Conservation (phyloP, 2,329 filamentous ascomycete species). For the Nannizzia gypsea region DNA sequence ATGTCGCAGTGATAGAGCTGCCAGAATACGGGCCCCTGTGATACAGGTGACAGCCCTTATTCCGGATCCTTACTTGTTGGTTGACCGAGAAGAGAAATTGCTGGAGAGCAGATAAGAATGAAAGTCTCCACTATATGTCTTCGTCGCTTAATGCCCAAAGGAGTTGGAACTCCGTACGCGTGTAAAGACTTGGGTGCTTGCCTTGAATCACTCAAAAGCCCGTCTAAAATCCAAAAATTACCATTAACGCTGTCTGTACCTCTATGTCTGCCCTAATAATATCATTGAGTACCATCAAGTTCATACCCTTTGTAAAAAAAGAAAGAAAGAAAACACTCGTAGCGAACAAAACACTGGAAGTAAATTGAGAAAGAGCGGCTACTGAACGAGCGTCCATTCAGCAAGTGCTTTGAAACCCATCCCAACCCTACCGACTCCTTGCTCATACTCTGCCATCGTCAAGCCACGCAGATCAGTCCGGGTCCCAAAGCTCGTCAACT, state of each 20-base stretch:
- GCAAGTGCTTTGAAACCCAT: constrained; percentile 42
- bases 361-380: neutral
- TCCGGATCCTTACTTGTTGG: no score
- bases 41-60: no score
- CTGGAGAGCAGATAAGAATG: neutral
- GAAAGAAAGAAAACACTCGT: no score
- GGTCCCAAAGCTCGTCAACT: constrained; percentile 45
- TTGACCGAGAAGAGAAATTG: no score
- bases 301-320: neutral
- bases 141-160: neutral
- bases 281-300: neutral
- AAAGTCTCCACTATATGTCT: neutral
- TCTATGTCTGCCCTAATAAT: neutral
- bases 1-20: no score
- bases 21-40: no score
- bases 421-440: constrained; percentile 36
- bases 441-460: constrained; percentile 37
- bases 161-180: neutral
- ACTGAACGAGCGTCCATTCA: constrained; percentile 42
- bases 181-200: neutral
- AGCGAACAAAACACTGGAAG: neutral
- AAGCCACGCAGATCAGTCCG: constrained; percentile 43
- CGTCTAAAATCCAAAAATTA: neutral
- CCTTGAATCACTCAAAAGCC: no score
- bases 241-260: neutral